Evolutionary conservation across 495 filamentous ascomycete genomes (phyloP).

Genomic region (Pseudoneurospora amorphoporcata): DNA sequence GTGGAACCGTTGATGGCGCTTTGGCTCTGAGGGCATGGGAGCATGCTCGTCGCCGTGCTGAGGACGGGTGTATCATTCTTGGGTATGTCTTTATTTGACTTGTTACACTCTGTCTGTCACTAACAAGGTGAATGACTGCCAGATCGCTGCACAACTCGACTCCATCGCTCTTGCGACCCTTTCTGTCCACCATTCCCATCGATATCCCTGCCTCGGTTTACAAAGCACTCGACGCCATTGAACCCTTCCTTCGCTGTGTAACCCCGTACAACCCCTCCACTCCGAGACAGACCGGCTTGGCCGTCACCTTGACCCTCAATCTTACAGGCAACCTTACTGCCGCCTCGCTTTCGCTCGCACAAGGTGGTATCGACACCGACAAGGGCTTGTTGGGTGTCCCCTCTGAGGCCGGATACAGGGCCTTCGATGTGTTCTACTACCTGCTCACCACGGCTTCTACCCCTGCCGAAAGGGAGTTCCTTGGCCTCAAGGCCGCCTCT

Average conservation of each 20-base stretch:
- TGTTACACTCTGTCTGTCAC: not conserved
- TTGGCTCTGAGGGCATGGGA: slow-evolving; percentile 86
- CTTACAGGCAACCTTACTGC: slow-evolving; percentile 69
- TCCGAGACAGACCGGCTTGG: slow-evolving; percentile 70
- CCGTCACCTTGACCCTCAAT: slow-evolving; percentile 69
- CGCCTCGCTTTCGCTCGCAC: slow-evolving; percentile 67
- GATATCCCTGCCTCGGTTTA: slow-evolving; percentile 62
- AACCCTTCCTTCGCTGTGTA: slow-evolving; percentile 77
- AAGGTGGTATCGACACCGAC: slow-evolving; percentile 76
- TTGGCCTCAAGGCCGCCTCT: slow-evolving; percentile 73
- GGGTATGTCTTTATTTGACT: slow-evolving; percentile 43
- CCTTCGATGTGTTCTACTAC: slow-evolving; percentile 99
- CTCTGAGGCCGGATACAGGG: slow-evolving; percentile 68
- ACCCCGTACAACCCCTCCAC: slow-evolving; percentile 83
- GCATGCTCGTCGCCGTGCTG: slow-evolving; percentile 86
- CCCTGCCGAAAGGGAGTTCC: slow-evolving; percentile 79
- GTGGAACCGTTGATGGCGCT: slow-evolving; percentile 70
- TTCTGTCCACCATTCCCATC: slow-evolving; percentile 70
- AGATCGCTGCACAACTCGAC: slow-evolving; percentile 84
- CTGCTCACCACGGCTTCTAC: slow-evolving; percentile 83
- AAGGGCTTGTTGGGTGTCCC: slow-evolving; percentile 78
- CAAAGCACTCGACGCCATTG: slow-evolving; percentile 65
- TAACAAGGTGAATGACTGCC: slow-evolving; percentile 1
- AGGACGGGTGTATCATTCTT: slow-evolving; percentile 88
- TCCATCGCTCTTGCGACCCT: slow-evolving; percentile 73